Conservation (phyloP, 345 rosid genomes). For the Excoecaria cochinchinensis region DNA sequence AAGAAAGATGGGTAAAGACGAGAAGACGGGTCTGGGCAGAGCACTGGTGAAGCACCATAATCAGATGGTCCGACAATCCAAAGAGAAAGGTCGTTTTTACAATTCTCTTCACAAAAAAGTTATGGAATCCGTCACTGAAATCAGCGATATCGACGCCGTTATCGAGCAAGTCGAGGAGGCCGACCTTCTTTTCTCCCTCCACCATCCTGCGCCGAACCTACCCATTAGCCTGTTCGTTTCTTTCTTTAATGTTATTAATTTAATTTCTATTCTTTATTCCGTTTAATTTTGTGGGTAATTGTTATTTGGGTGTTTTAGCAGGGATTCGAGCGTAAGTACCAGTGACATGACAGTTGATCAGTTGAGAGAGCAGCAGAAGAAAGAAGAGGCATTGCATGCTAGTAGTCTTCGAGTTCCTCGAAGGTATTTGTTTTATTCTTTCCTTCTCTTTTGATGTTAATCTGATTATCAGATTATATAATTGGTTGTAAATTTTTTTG, state of each 20-base stretch:
- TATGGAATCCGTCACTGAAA: constrained; percentile 77
- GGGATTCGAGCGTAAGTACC: constrained; percentile 59
- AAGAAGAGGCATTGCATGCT: constrained; percentile 70
- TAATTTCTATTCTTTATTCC: background rate
- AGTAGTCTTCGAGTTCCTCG: constrained; percentile 66
- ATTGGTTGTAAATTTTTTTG: background rate
- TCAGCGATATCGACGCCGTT: constrained; percentile 78
- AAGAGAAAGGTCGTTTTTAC: constrained; percentile 70
- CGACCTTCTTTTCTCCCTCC: constrained; percentile 42
- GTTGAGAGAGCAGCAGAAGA: constrained; percentile 55
- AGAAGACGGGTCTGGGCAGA: constrained; percentile 75
- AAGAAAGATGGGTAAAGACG: constrained; percentile 67
- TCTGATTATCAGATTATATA: no score
- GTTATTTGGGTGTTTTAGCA: constrained; percentile 19
- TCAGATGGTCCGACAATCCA: constrained; percentile 74
- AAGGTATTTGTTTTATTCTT: constrained; percentile 32
- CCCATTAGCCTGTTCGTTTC: constrained; percentile 61
- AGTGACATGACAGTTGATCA: constrained; percentile 52
- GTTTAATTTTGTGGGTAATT: background rate
- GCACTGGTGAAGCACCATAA: constrained; percentile 87
- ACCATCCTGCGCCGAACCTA: constrained; percentile 40
- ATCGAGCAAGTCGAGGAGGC: constrained; percentile 74
- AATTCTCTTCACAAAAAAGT: constrained; percentile 60
- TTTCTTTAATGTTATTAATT: background rate
- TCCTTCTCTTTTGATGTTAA: background rate